phyloP scores from a whole-genome alignment of 768 basidiomycete genomes.

The Zangia roseola region DNA sequence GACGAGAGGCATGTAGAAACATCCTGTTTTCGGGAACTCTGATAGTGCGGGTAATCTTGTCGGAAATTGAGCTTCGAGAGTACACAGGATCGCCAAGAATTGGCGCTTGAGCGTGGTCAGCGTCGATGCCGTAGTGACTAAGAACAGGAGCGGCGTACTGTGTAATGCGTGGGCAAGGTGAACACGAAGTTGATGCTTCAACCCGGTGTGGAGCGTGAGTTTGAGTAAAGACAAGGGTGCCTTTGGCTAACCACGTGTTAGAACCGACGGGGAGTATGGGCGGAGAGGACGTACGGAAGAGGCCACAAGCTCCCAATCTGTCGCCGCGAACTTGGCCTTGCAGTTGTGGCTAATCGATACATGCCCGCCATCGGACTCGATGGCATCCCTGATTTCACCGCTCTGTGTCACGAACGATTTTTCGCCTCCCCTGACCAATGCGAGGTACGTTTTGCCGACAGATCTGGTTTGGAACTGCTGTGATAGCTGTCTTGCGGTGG shows the following conservation, averaged over 20 bases:
- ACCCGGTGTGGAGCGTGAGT: slow-evolving; percentile 56
- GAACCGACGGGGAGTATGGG: slow-evolving; percentile 12
- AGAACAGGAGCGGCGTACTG: slow-evolving; percentile 32
- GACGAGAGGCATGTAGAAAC: slow-evolving; percentile 59
- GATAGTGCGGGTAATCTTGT: slow-evolving; percentile 27
- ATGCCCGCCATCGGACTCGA: slow-evolving; percentile 45
- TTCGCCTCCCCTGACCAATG: slow-evolving; percentile 54
- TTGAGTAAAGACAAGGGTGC: slow-evolving; percentile 56
- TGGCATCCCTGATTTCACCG: slow-evolving; percentile 43
- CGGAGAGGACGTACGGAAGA: slow-evolving; percentile 49
- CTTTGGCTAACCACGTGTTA: slow-evolving; percentile 34
- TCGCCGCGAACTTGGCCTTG: slow-evolving; percentile 33
- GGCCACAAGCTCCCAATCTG: slow-evolving; percentile 57
- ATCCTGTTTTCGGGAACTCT: slow-evolving; percentile 46
- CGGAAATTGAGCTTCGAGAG: slow-evolving; percentile 37
- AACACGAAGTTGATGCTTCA: slow-evolving; percentile 71
- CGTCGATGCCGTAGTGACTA: neutral
- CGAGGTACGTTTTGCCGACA: slow-evolving; percentile 61
- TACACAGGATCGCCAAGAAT: slow-evolving; percentile 63
- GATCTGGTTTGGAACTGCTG: slow-evolving; percentile 50
- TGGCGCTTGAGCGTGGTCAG: slow-evolving; percentile 45
- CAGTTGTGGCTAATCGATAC: slow-evolving; percentile 35
- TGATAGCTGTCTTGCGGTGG: slow-evolving; percentile 47
- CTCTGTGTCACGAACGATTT: slow-evolving; percentile 41
- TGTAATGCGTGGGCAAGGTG: slow-evolving; percentile 54